A percentile compares a stretch with the other conserved stretches of the same genome.
These are phyloP conservation scores for Aureobasidium sp. DNA, from an alignment of 2,329 filamentous ascomycete species.

Conservation along the genomic window DNA sequence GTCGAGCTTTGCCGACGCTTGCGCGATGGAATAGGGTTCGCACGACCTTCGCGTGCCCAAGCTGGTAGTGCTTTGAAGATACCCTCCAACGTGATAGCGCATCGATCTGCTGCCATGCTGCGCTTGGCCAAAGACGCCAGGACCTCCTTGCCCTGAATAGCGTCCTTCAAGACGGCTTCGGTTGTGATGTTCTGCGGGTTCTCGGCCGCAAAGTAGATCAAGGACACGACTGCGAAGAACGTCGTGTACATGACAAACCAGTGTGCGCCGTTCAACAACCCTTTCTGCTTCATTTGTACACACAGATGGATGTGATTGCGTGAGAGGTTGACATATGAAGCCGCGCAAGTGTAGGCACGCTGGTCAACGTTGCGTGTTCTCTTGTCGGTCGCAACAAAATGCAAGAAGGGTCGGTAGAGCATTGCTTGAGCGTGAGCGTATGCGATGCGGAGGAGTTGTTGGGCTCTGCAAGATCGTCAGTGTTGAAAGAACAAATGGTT, in stretches of 20 bases:
- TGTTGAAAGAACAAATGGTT: background rate
- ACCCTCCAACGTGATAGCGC: constrained; percentile 65
- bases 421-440: constrained; percentile 78
- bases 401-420: constrained; percentile 72
- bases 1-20: constrained; percentile 36
- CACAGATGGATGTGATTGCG: constrained; percentile 73
- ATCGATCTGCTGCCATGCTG: constrained; percentile 82
- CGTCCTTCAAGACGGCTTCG: constrained; percentile 75
- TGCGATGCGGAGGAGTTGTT: constrained; percentile 68
- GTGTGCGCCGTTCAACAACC: constrained; percentile 69
- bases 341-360: constrained; percentile 66
- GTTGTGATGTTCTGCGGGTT: constrained; percentile 67
- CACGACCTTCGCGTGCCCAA: constrained; percentile 38
- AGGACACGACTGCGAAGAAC: constrained; percentile 70
- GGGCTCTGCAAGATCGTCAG: constrained; percentile 37
- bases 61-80: constrained; percentile 77
- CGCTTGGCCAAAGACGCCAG: constrained; percentile 69
- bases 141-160: constrained; percentile 73
- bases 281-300: constrained; percentile 64
- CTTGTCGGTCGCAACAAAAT: constrained; percentile 61
- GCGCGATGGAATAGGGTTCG: constrained; percentile 33
- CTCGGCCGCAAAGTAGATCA: constrained; percentile 72
- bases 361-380: constrained; percentile 54
- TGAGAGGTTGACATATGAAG: constrained; percentile 56
- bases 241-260: constrained; percentile 83